Conservation (phyloP, 768 basidiomycete species). For the Termitomyces titanicus region DNA sequence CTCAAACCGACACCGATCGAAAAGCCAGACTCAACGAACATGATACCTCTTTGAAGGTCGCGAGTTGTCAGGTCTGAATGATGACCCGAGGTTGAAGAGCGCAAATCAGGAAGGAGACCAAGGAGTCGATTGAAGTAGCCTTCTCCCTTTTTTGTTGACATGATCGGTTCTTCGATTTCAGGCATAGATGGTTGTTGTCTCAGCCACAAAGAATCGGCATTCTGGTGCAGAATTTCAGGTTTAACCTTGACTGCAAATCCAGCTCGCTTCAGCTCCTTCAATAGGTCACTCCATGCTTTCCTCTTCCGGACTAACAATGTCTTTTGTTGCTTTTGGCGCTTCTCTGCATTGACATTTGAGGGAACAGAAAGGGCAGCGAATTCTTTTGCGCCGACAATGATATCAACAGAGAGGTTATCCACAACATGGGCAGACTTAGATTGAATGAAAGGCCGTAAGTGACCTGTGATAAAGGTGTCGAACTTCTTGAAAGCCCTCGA, state of each 20-base stretch:
- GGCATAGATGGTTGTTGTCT: conserved; percentile 54
- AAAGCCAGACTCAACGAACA: conserved; percentile 77
- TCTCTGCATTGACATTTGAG: conserved; percentile 38
- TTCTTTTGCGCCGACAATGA: conserved; percentile 58
- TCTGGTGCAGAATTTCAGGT: conserved; percentile 59
- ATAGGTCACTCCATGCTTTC: conserved; percentile 85
- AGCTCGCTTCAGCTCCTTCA: conserved; percentile 80
- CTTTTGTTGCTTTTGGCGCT: conserved; percentile 63
- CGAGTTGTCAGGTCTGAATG: conserved; percentile 83
- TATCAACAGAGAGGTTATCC: conserved; percentile 54
- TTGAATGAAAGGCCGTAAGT: conserved; percentile 40
- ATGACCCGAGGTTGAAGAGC: conserved; percentile 61
- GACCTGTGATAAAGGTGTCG: conserved; percentile 35
- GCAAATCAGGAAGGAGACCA: conserved; percentile 61
- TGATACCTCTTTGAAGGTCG: conserved; percentile 78
- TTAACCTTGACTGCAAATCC: conserved; percentile 75
- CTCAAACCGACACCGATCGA: conserved; percentile 60
- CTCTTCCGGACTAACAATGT: conserved; percentile 77
- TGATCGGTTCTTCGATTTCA: conserved; percentile 14
- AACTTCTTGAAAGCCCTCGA: conserved; percentile 50
- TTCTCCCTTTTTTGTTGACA: conserved; percentile 44
- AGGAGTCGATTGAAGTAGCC: conserved; percentile 63
- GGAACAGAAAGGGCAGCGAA: conserved; percentile 49
- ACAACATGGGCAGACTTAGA: conserved; percentile 37
- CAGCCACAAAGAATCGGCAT: conserved; percentile 57